Conservation (phyloP, 208 protist genomes). For the Leptomonas pyrrhocoris region DNA sequence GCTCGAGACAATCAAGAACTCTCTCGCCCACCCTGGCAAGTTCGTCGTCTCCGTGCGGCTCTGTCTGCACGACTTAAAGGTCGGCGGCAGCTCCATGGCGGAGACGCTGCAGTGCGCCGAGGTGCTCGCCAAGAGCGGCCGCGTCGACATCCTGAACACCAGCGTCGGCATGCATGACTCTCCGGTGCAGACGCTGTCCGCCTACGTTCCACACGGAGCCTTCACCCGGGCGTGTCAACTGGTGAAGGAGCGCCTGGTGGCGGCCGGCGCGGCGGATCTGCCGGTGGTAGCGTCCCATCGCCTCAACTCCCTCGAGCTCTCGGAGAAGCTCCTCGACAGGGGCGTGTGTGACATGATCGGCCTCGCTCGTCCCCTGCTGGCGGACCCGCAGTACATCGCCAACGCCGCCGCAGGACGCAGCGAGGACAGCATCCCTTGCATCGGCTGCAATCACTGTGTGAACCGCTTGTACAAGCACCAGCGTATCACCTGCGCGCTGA, state of each 20-base stretch:
- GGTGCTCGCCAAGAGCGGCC: constrained; percentile 74
- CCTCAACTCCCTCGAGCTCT: constrained; percentile 86
- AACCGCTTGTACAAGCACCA: constrained; percentile 92
- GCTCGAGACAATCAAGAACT: constrained; percentile 64
- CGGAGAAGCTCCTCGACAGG: constrained; percentile 70
- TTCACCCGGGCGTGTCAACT: constrained; percentile 82
- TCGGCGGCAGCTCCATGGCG: constrained; percentile 76
- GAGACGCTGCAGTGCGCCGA: constrained; percentile 85
- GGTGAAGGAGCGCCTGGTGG: constrained; percentile 56
- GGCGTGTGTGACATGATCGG: constrained; percentile 91
- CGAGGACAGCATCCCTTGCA: constrained; percentile 91
- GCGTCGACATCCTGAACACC: constrained; percentile 92
- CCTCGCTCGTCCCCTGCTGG: constrained; percentile 89
- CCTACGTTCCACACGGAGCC: constrained; percentile 88
- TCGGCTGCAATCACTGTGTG: constrained; percentile 95
- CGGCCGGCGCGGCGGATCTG: constrained; percentile 37
- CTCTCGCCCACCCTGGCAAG: constrained; percentile 42
- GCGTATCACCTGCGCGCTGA: constrained; percentile 90
- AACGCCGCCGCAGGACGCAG: constrained; percentile 70
- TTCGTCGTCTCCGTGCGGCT: constrained; percentile 94
- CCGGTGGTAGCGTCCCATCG: constrained; percentile 93
- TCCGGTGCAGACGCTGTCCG: constrained; percentile 92
- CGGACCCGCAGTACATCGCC: constrained; percentile 89
- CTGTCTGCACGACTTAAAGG: constrained; percentile 92
- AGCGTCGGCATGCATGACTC: constrained; percentile 96